Conservation (phyloP, 2,329 filamentous ascomycete species). For the Talaromyces sp. region DNA sequence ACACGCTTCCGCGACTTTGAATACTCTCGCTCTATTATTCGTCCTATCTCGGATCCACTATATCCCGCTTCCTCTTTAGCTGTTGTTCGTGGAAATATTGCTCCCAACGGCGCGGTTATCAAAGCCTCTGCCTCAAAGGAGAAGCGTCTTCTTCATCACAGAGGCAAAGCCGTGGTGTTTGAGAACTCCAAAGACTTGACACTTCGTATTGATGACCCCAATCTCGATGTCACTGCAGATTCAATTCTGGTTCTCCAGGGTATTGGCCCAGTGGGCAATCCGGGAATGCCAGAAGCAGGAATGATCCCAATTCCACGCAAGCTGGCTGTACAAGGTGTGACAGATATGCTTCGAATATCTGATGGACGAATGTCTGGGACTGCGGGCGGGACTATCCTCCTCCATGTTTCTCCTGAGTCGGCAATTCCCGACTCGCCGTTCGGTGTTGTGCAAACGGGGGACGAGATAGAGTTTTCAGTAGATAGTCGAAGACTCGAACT, state of each 20-base stretch:
- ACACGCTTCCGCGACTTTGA: constrained; percentile 38
- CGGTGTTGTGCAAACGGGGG: background rate
- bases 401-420: background rate
- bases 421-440: background rate
- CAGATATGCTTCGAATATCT: constrained; percentile 50
- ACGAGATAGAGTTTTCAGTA: background rate
- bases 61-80: constrained; percentile 37
- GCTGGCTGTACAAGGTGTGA: constrained; percentile 45
- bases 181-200: background rate
- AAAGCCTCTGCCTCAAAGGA: constrained; percentile 46
- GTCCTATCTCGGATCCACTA: constrained; percentile 49
- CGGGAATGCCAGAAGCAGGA: constrained; percentile 52
- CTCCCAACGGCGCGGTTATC: constrained; percentile 47
- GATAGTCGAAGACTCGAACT: background rate
- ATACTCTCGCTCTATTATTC: constrained; percentile 41
- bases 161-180: background rate
- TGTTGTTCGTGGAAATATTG: constrained; percentile 47
- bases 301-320: constrained; percentile 52
- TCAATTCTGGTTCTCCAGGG: constrained; percentile 47
- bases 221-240: constrained; percentile 41
- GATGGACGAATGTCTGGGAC: constrained; percentile 1
- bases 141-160: background rate
- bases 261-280: constrained; percentile 50
- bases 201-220: constrained; percentile 37
- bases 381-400: background rate